Evolutionary conservation across 148 eudicot genomes (phyloP).

Genomic region (Heliosperma pusillum): DNA sequence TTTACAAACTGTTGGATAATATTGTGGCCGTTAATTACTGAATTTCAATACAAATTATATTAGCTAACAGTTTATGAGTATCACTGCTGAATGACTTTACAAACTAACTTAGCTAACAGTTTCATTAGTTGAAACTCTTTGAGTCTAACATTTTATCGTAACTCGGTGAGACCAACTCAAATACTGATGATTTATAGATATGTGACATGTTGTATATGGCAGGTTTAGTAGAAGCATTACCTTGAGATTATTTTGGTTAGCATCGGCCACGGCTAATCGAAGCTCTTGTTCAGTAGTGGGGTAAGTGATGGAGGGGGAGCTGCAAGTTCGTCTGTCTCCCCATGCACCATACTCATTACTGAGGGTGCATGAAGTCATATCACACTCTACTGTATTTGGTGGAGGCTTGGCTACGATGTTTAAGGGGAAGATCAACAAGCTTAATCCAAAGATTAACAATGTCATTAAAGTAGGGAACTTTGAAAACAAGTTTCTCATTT

Average conservation of each 20-base stretch:
- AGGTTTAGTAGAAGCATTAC: conserved; percentile 14
- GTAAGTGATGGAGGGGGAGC: conserved; percentile 31
- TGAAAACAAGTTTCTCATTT: conserved; percentile 5
- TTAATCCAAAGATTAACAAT: neutral
- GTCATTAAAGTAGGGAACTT: neutral
- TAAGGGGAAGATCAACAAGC: neutral
- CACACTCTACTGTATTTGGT: conserved; percentile 49
- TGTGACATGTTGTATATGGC: too few relatives aligned
- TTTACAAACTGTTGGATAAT: too few relatives aligned
- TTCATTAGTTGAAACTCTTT: too few relatives aligned
- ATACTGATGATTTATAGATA: too few relatives aligned
- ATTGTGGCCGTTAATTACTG: too few relatives aligned
- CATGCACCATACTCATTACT: conserved; percentile 66
- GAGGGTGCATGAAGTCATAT: conserved; percentile 44
- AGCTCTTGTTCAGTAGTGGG: conserved; percentile 64
- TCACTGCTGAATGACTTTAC: too few relatives aligned
- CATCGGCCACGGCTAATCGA: conserved; percentile 48
- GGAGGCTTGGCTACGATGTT: conserved; percentile 47
- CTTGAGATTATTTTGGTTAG: conserved; percentile 39
- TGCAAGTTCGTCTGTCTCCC: conserved; percentile 60
- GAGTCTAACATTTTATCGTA: too few relatives aligned
- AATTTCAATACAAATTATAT: too few relatives aligned
- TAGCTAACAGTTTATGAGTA: too few relatives aligned
- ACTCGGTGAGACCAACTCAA: too few relatives aligned
- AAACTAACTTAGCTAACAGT: too few relatives aligned